These are phyloP conservation scores for Boletus fagicola DNA, from an alignment of 768 basidiomycete genomes.

Conservation along the genomic window DNA sequence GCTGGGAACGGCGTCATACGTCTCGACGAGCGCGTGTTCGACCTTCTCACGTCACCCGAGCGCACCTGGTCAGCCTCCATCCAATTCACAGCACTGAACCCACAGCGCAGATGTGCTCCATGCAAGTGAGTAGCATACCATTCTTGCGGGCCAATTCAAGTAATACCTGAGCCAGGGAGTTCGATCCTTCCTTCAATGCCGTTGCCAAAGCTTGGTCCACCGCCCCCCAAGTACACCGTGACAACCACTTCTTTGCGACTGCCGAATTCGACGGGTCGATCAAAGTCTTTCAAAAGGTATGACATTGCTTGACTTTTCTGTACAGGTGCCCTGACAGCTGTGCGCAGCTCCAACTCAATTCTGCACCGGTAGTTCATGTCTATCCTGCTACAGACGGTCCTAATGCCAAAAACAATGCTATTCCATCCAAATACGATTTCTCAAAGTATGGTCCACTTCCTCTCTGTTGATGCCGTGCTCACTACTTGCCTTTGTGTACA, in stretches of 20 bases:
- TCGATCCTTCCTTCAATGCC: conserved; percentile 77
- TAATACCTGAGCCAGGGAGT: conserved; percentile 55
- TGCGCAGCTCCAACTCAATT: conserved; percentile 69
- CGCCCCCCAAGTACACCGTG: conserved; percentile 55
- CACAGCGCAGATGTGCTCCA: conserved; percentile 80
- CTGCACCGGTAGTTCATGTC: conserved; percentile 82
- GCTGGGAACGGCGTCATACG: conserved; percentile 77
- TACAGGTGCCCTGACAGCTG: conserved; percentile 10
- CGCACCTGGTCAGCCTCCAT: conserved; percentile 88
- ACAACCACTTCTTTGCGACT: conserved; percentile 89
- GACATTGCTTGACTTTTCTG: not conserved
- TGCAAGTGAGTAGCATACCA: conserved; percentile 68
- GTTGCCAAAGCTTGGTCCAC: conserved; percentile 83
- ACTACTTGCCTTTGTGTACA: conserved; percentile 31
- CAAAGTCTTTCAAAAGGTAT: conserved; percentile 77
- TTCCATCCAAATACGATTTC: conserved; percentile 75
- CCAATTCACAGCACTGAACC: conserved; percentile 84
- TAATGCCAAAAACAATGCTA: conserved; percentile 48
- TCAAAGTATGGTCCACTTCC: conserved; percentile 48
- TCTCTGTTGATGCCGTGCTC: not conserved
- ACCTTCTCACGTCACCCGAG: conserved; percentile 68
- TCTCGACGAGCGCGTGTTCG: conserved; percentile 73
- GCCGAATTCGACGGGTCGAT: conserved; percentile 83
- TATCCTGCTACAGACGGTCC: conserved; percentile 74
- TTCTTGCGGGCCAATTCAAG: not conserved